Evolutionary conservation across 768 basidiomycete genomes (phyloP).

Genomic region (Epithele typhae): DNA sequence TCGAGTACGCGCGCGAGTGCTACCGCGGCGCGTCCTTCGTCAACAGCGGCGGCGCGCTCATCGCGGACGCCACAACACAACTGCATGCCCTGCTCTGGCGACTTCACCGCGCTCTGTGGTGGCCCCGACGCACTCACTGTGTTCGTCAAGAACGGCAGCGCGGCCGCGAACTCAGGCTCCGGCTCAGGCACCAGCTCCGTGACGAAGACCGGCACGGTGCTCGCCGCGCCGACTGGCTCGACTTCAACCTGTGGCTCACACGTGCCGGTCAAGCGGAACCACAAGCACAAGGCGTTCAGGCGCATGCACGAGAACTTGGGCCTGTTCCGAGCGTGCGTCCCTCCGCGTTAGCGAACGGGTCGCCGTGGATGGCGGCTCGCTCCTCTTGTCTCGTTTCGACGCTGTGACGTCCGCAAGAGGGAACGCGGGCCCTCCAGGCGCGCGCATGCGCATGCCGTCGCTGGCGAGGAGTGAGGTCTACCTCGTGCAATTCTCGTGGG

Average conservation of each 20-base stretch:
- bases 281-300: constrained; percentile 14
- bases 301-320: constrained; percentile 9
- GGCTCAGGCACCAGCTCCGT: too few relatives aligned
- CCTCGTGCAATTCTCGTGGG: too few relatives aligned
- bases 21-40: constrained; percentile 13
- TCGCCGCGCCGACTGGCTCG: neutral
- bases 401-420: too few relatives aligned
- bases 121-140: constrained; percentile 13
- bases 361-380: constrained; percentile 13
- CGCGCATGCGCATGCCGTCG: too few relatives aligned
- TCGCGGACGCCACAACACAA: constrained; percentile 8
- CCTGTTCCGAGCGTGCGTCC: constrained; percentile 4
- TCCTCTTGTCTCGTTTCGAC: too few relatives aligned
- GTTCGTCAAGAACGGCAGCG: constrained; percentile 3
- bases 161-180: too few relatives aligned
- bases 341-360: neutral
- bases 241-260: neutral
- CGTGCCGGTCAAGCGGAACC: neutral
- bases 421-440: too few relatives aligned
- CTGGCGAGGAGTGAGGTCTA: too few relatives aligned
- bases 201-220: neutral
- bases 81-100: constrained; percentile 13
- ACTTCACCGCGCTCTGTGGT: constrained; percentile 8
- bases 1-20: constrained; percentile 19
- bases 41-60: constrained; percentile 11